Evolutionary conservation across 140 eudicot genomes (phyloP).

Genomic region (Cichorium intybus): DNA sequence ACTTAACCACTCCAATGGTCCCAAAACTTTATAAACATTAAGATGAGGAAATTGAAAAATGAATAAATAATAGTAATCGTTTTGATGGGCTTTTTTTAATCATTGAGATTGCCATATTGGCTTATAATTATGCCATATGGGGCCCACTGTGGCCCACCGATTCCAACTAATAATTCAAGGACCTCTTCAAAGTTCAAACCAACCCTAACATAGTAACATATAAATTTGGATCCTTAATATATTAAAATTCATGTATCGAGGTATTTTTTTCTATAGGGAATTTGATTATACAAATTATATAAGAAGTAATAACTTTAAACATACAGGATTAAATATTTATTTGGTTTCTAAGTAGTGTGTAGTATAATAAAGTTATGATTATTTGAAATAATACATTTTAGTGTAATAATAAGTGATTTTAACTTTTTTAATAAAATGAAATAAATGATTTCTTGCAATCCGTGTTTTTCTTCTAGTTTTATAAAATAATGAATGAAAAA

Average conservation of each 20-base stretch:
- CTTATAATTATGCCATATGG: slow-evolving; percentile 22
- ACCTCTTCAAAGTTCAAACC: slow-evolving; percentile 24
- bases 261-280: neutral
- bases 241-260: neutral
- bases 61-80: slow-evolving; percentile 19
- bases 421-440: too few relatives aligned
- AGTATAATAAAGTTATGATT: too few relatives aligned
- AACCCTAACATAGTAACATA: neutral
- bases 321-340: too few relatives aligned
- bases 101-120: slow-evolving; percentile 40
- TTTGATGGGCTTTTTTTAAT: slow-evolving; percentile 40
- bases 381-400: too few relatives aligned
- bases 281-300: neutral
- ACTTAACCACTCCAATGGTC: slow-evolving; percentile 43
- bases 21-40: slow-evolving; percentile 36
- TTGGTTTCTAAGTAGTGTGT: too few relatives aligned
- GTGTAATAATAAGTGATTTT: too few relatives aligned
- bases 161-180: slow-evolving; percentile 15
- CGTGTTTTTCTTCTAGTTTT: too few relatives aligned
- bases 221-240: slow-evolving; percentile 16
- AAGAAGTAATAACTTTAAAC: neutral
- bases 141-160: slow-evolving; percentile 25
- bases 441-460: too few relatives aligned
- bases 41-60: slow-evolving; percentile 28
- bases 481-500: too few relatives aligned